A percentile compares a stretch with the other conserved stretches of the same genome.
Conservation (phyloP, 768 basidiomycete species). For the Chalciporus pseudorubinellus region DNA sequence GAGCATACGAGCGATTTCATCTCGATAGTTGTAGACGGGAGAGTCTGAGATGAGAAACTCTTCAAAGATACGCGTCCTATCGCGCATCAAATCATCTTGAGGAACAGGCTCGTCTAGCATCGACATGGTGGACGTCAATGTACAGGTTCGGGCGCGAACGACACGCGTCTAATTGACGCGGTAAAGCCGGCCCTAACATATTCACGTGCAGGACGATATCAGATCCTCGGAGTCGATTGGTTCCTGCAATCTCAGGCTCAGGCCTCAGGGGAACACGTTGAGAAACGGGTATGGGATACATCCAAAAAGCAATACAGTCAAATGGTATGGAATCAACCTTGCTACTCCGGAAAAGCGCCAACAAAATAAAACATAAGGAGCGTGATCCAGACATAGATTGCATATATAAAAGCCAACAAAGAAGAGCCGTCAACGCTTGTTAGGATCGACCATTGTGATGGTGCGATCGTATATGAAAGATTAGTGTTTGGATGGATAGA, state of each 20-base stretch:
- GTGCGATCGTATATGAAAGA: slow-evolving; percentile 10
- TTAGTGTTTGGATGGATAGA: slow-evolving; percentile 8
- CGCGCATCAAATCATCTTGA: slow-evolving; percentile 70
- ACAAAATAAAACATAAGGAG: slow-evolving; percentile 2
- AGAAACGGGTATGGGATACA: not conserved
- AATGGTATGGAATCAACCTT: slow-evolving; percentile 8
- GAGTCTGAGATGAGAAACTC: slow-evolving; percentile 77
- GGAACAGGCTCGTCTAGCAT: slow-evolving; percentile 54
- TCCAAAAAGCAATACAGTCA: slow-evolving; percentile 6
- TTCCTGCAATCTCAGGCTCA: no score
- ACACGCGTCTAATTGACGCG: slow-evolving; percentile 21
- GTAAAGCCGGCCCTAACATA: slow-evolving; percentile 35
- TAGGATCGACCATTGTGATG: slow-evolving; percentile 2
- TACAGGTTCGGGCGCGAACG: slow-evolving; percentile 6
- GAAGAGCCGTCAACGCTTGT: not conserved
- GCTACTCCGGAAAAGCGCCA: slow-evolving; percentile 1
- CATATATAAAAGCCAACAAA: slow-evolving; percentile 6
- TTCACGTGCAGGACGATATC: not conserved
- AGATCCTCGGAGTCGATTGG: no score
- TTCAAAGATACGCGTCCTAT: slow-evolving; percentile 76
- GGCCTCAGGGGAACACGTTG: no score
- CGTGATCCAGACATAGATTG: slow-evolving; percentile 8
- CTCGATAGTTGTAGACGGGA: slow-evolving; percentile 74
- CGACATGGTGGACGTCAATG: slow-evolving; percentile 26
- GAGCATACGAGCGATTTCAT: slow-evolving; percentile 81